phyloP scores from a whole-genome alignment of 2,329 filamentous ascomycete species.

The Aspergillus glaucus region DNA sequence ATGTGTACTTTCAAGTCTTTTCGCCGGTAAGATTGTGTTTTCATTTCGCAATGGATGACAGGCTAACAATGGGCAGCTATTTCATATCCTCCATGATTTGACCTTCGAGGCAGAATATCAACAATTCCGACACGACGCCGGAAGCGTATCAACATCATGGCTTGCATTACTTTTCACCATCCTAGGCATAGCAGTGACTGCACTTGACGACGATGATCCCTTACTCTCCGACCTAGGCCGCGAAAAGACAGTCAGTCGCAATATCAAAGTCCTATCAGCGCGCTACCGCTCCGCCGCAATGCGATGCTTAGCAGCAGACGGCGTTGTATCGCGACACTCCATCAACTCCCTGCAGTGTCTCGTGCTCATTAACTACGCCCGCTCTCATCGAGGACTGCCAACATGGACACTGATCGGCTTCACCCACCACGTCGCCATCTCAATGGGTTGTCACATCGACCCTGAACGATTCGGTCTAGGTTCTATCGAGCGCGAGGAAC shows the following conservation, averaged over 20 bases:
- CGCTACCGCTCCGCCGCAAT: slow-evolving; percentile 34
- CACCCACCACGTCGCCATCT: slow-evolving; percentile 35
- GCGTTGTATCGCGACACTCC: slow-evolving; percentile 33
- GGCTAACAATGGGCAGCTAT: slow-evolving; percentile 19
- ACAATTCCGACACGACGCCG: slow-evolving; percentile 30
- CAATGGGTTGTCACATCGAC: slow-evolving; percentile 39
- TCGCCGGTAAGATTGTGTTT: slow-evolving; percentile 25
- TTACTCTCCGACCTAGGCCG: slow-evolving; percentile 32
- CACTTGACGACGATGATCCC: slow-evolving; percentile 30
- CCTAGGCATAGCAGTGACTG: slow-evolving; percentile 33
- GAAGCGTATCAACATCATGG: slow-evolving; percentile 31
- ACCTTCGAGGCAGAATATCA: slow-evolving; percentile 36
- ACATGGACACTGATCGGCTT: slow-evolving; percentile 37
- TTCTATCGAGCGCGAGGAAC: slow-evolving; percentile 32
- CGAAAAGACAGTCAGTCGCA: slow-evolving; percentile 30
- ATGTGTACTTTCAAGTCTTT: slow-evolving; percentile 33
- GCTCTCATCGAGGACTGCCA: slow-evolving; percentile 29
- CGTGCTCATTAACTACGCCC: slow-evolving; percentile 35
- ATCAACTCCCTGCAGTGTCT: slow-evolving; percentile 36
- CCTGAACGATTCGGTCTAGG: slow-evolving; percentile 31
- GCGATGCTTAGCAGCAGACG: slow-evolving; percentile 34
- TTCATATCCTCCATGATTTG: slow-evolving; percentile 38
- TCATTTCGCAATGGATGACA: too few relatives aligned
- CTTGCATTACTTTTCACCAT: slow-evolving; percentile 36
- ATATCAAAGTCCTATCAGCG: slow-evolving; percentile 30